phyloP scores from a whole-genome alignment of 148 eudicot genomes.

The Cornus controversa region DNA sequence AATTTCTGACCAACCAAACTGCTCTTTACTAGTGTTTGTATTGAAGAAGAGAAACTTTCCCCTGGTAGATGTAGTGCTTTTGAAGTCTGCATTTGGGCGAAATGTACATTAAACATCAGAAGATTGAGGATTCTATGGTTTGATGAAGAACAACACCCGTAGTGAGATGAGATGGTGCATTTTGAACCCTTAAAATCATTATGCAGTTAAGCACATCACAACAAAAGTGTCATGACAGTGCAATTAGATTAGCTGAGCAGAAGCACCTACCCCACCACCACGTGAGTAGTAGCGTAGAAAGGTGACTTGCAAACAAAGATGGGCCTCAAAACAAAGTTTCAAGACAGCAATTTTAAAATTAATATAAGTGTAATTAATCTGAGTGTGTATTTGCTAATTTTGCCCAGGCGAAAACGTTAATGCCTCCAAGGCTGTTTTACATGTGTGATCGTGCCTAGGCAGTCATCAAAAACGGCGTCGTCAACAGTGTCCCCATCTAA shows the following conservation, averaged over 20 bases:
- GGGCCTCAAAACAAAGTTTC: neutral
- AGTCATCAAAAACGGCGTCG: neutral
- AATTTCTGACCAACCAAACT: neutral
- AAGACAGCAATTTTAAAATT: neutral
- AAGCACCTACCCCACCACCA: neutral
- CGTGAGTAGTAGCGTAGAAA: neutral
- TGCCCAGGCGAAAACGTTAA: neutral
- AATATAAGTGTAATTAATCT: neutral
- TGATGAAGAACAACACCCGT: too few species aligned
- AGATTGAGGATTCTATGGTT: too few species aligned
- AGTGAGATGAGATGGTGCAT: too few species aligned
- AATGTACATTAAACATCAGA: too few species aligned
- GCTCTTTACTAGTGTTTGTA: too few species aligned
- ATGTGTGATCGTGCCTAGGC: neutral
- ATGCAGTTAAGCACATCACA: neutral
- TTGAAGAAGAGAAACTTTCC: too few species aligned
- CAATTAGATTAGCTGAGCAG: neutral
- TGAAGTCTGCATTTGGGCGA: too few species aligned
- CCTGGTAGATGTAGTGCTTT: too few species aligned
- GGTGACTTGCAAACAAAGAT: neutral
- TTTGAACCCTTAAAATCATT: too few species aligned
- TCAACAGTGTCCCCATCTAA: neutral
- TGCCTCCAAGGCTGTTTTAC: neutral
- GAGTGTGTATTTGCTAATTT: neutral
- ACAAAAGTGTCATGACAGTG: neutral